A percentile compares a stretch with the other conserved stretches of the same genome.
These are phyloP conservation scores for Aspergillus clavatus DNA, from an alignment of 2,329 filamentous ascomycete genomes.

Conservation along the genomic window DNA sequence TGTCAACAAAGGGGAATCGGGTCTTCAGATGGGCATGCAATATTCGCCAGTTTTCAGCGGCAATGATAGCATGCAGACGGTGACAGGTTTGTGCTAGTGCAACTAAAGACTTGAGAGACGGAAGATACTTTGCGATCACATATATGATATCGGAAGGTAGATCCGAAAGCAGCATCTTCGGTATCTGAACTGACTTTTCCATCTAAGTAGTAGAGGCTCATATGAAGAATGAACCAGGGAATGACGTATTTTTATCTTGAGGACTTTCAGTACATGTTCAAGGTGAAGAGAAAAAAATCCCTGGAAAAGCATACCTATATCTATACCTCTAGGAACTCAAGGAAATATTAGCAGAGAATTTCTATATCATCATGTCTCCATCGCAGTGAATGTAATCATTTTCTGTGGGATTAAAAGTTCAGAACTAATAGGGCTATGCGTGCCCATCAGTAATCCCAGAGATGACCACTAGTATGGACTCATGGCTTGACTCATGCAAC, in stretches of 20 bases:
- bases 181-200: neutral
- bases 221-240: neutral
- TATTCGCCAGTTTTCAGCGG: conserved; percentile 46
- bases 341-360: neutral
- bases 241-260: neutral
- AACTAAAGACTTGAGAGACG: conserved; percentile 42
- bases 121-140: conserved; percentile 40
- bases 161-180: conserved; percentile 27
- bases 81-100: conserved; percentile 45
- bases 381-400: neutral
- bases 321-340: neutral
- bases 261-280: neutral
- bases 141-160: conserved; percentile 44
- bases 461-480: conserved; percentile 2
- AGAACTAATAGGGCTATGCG: conserved; percentile 1
- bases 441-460: conserved; percentile 2
- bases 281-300: neutral
- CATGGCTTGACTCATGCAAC: conserved; percentile 8
- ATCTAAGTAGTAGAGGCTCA: neutral
- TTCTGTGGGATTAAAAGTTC: neutral
- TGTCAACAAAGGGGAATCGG: conserved; percentile 45
- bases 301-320: neutral
- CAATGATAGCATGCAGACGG: conserved; percentile 43
- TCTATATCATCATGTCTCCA: conserved; percentile 1
- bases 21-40: conserved; percentile 45